phyloP scores from a whole-genome alignment of 768 basidiomycete species.

The Crepidotus variabilis region DNA sequence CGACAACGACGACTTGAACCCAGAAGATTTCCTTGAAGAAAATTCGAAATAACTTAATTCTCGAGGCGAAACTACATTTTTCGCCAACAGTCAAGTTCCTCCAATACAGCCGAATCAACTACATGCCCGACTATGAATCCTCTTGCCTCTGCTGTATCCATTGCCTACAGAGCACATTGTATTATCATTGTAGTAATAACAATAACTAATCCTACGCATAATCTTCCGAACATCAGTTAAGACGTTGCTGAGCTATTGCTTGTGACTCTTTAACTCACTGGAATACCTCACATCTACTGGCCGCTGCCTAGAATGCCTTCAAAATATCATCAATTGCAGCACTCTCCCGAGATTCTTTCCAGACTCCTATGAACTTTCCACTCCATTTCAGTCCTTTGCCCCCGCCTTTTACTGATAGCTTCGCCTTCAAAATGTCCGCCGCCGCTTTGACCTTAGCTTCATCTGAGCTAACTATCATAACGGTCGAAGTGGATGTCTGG shows the following conservation, averaged over 20 bases:
- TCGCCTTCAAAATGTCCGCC: slow-evolving; percentile 55
- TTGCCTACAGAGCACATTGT: no score
- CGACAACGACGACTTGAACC: slow-evolving; percentile 15
- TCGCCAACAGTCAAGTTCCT: no score
- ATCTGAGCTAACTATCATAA: slow-evolving; percentile 59
- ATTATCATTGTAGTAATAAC: no score
- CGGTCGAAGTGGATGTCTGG: slow-evolving; percentile 42
- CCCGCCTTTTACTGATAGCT: slow-evolving; percentile 68
- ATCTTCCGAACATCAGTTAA: no score
- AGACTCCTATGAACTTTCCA: slow-evolving; percentile 66
- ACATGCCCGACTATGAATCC: no score
- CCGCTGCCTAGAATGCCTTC: slow-evolving; percentile 18
- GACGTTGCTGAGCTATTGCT: no score
- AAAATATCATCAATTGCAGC: slow-evolving; percentile 35
- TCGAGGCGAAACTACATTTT: no score
- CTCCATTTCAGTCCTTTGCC: slow-evolving; percentile 77
- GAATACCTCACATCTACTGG: slow-evolving; percentile 3
- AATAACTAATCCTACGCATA: no score
- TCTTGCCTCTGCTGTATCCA: no score
- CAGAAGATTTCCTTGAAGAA: slow-evolving; percentile 9
- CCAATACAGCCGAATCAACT: no score
- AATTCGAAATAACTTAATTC: slow-evolving; percentile 17
- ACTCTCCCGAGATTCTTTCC: slow-evolving; percentile 49
- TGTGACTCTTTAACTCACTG: no score
- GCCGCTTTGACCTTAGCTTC: slow-evolving; percentile 55